These are phyloP conservation scores for Knoxdaviesia proteae DNA, from an alignment of 2,329 filamentous ascomycete genomes.

Conservation along the genomic window DNA sequence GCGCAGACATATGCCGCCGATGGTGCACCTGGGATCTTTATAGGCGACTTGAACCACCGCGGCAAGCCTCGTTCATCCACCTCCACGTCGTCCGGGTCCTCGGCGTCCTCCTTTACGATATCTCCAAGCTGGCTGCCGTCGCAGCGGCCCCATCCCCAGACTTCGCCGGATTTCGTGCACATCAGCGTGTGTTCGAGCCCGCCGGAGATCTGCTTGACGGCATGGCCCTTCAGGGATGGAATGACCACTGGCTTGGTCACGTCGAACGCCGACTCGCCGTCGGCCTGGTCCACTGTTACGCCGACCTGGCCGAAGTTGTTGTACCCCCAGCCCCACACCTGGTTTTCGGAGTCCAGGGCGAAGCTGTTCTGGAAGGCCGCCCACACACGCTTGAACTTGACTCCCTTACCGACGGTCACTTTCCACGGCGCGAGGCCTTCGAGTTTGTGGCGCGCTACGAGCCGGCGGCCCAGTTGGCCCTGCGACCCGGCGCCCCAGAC, in stretches of 20 bases:
- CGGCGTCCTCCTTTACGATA: not conserved
- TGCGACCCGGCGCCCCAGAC: slow-evolving; percentile 38
- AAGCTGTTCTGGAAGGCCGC: slow-evolving; percentile 50
- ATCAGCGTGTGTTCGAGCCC: slow-evolving; percentile 43
- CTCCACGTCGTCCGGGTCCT: slow-evolving; percentile 18
- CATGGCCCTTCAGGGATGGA: slow-evolving; percentile 23
- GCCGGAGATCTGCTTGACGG: slow-evolving; percentile 35
- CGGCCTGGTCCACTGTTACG: slow-evolving; percentile 31
- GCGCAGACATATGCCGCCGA: not conserved
- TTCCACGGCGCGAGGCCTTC: slow-evolving; percentile 23
- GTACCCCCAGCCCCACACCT: slow-evolving; percentile 47
- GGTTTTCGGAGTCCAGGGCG: slow-evolving; percentile 40
- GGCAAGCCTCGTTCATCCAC: slow-evolving; percentile 39
- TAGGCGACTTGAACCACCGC: slow-evolving; percentile 35
- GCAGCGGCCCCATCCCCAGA: slow-evolving; percentile 24
- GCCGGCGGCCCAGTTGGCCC: slow-evolving; percentile 16
- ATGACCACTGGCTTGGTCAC: slow-evolving; percentile 1
- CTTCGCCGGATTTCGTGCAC: slow-evolving; percentile 17
- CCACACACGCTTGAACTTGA: slow-evolving; percentile 18
- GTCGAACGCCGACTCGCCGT: slow-evolving; percentile 24
- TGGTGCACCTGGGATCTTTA: slow-evolving; percentile 7
- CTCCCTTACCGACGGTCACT: slow-evolving; percentile 6
- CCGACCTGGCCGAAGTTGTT: slow-evolving; percentile 55
- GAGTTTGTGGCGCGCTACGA: slow-evolving; percentile 26
- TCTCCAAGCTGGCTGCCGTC: slow-evolving; percentile 15